Evolutionary conservation across 306 rosid species (phyloP), one percentile per base, ranked within the genome.

Genomic region (Fragaria vesca): DNA sequence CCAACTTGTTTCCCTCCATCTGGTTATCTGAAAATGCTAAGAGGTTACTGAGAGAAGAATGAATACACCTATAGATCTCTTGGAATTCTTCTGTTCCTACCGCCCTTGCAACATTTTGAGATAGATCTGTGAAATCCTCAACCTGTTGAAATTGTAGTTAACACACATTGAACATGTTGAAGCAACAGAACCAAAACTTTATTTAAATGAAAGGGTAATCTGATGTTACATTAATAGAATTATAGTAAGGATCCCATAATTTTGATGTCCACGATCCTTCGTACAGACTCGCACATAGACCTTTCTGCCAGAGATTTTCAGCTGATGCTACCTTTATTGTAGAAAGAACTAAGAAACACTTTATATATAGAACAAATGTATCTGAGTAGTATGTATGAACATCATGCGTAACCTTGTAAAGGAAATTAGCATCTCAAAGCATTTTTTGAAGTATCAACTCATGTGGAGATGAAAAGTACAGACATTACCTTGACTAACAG

Each of bases 231-330:
- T 42, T 72, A 36, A 72, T 6, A 48, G 45, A 15, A 71, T 50
- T 71, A 54, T 54, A 72, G 21, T 6, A 10, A 11, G 76, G 30
- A 52, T 72, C 76, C 76, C 76, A 72, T 72, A 36, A 72, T 54
- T 34, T 72, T n/a, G 47, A 20, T 34, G 76, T 54, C 76, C 76
- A 72, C 16, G 50, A 52, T 72, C 76, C 76, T 72, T 72, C 50
- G 16, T 51, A 72, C 66, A 72, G 34, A 57, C 76, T 54, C n/a
- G 76, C 76, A 52, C 66, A 72, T 18, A 72, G 48, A 54, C 76
- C 76, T 36, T 72, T 72, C 65, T 34, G 48, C 76, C 76, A 54
- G 17, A 72, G 66, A 54, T 6, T 34, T 72, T 34, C 51, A 72
- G 28, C 76, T 2, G 76, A 72, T n/a, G 76, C 36, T 24, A 72